Conservation (phyloP, 768 basidiomycete species). For the Phanerodontia chrysosporium region DNA sequence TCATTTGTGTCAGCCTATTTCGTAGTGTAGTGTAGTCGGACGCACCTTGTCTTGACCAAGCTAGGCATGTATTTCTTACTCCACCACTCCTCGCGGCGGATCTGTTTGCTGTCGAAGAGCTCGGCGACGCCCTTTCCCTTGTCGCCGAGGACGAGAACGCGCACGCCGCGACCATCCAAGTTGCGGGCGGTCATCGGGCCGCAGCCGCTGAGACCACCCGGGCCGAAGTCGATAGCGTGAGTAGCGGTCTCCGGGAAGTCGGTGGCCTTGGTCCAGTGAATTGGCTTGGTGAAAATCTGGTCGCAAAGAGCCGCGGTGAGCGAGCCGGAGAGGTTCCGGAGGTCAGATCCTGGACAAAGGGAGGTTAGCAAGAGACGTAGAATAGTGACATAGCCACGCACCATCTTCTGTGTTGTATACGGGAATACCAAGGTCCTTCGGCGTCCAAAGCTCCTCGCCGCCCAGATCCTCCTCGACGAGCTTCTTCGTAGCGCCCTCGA, state of each 20-base stretch:
- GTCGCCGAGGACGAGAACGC: constrained; percentile 87
- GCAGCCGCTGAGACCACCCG: constrained; percentile 90
- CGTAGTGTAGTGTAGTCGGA: constrained; percentile 6
- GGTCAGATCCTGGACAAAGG: constrained; percentile 64
- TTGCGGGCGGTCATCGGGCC: constrained; percentile 88
- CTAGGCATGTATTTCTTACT: constrained; percentile 80
- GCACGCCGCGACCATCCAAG: constrained; percentile 89
- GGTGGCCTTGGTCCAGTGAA: constrained; percentile 91
- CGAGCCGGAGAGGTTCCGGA: constrained; percentile 64
- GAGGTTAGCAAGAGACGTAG: constrained; percentile 14
- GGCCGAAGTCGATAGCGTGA: constrained; percentile 95
- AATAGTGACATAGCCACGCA: constrained; percentile 30
- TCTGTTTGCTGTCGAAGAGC: constrained; percentile 60
- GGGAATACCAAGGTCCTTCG: constrained; percentile 68
- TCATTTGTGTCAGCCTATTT: constrained; percentile 5
- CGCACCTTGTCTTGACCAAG: constrained; percentile 85
- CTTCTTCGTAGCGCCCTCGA: constrained; percentile 70
- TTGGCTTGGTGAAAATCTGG: constrained; percentile 87
- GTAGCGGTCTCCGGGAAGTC: constrained; percentile 88
- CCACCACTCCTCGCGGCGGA: constrained; percentile 88
- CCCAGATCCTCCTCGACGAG: constrained; percentile 71
- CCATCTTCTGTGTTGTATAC: constrained; percentile 94
- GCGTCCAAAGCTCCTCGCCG: constrained; percentile 74
- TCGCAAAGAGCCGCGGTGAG: constrained; percentile 87
- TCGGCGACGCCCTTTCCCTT: constrained; percentile 86